Evolutionary conservation across 1,284 basidiomycete genomes (phyloP).

Genomic region (Microbotryomycetes sp.): DNA sequence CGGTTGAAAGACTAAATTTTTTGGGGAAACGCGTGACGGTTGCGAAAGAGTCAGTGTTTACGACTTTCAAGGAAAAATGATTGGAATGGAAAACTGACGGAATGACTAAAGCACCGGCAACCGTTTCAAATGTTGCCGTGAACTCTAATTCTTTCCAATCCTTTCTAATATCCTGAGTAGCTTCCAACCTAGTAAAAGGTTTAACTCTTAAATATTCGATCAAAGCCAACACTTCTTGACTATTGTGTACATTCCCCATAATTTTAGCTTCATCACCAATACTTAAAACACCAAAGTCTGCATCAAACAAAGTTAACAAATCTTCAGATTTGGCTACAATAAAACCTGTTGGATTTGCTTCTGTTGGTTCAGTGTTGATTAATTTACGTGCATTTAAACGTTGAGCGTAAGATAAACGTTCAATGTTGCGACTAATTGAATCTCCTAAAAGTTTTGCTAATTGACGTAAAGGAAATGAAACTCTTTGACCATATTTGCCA

Average conservation of each 20-base stretch:
- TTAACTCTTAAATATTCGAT: slow-evolving; percentile 73
- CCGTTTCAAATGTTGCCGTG: slow-evolving; percentile 60
- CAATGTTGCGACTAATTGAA: slow-evolving; percentile 75
- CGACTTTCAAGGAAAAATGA: slow-evolving; percentile 77
- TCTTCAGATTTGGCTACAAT: slow-evolving; percentile 83
- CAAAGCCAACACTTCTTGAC: slow-evolving; percentile 77
- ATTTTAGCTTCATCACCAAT: slow-evolving; percentile 79
- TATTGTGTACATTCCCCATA: slow-evolving; percentile 67
- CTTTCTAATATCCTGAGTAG: slow-evolving; percentile 59
- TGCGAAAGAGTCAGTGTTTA: slow-evolving; percentile 45
- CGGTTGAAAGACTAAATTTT: slow-evolving; percentile 12
- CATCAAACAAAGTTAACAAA: slow-evolving; percentile 71
- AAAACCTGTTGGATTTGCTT: slow-evolving; percentile 69
- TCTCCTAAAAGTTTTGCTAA: slow-evolving; percentile 63
- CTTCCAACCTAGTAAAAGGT: slow-evolving; percentile 60
- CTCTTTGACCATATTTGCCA: slow-evolving; percentile 46
- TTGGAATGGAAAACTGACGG: slow-evolving; percentile 56
- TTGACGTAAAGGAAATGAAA: slow-evolving; percentile 39
- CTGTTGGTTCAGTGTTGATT: slow-evolving; percentile 69
- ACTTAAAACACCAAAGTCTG: slow-evolving; percentile 73
- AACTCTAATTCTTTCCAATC: slow-evolving; percentile 73
- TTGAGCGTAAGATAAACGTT: slow-evolving; percentile 72
- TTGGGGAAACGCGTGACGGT: too few species aligned
- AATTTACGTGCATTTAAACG: slow-evolving; percentile 71
- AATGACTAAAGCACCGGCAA: slow-evolving; percentile 73